Percentiles rank a stretch among this genome's conserved stretches.
Evolutionary conservation across 176 grass and related monocot genomes (phyloP).

Genomic region (Oropetium thomaeum): DNA sequence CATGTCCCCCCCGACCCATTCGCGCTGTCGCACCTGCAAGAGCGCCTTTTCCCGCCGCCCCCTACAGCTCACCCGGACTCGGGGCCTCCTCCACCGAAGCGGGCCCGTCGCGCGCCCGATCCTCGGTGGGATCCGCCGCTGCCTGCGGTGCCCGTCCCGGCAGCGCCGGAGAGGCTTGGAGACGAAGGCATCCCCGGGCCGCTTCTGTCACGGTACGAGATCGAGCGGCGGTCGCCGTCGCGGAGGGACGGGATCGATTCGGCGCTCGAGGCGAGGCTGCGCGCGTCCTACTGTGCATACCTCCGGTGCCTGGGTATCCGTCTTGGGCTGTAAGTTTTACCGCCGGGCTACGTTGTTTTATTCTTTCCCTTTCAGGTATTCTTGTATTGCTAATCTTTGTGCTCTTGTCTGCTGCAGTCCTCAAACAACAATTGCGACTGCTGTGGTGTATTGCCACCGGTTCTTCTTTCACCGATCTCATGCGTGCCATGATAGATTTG

Average conservation of each 20-base stretch:
- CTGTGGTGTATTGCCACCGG: slow-evolving; percentile 59
- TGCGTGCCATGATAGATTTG: slow-evolving; percentile 70
- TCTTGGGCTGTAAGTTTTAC: slow-evolving; percentile 45
- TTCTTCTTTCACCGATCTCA: slow-evolving; percentile 71
- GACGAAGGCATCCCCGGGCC: slow-evolving; percentile 9
- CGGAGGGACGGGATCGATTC: slow-evolving; percentile 63
- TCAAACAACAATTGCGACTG: slow-evolving; percentile 50
- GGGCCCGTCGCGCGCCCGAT: slow-evolving; percentile 21
- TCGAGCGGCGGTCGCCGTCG: slow-evolving; percentile 65
- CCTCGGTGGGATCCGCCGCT: neutral
- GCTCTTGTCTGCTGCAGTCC: slow-evolving; percentile 42
- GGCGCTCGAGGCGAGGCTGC: slow-evolving; percentile 50
- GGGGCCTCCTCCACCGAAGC: slow-evolving; percentile 22
- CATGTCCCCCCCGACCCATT: slow-evolving; percentile 1
- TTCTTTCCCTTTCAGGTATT: neutral
- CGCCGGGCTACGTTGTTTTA: neutral
- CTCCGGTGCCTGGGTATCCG: slow-evolving; percentile 47
- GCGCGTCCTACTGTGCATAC: slow-evolving; percentile 64
- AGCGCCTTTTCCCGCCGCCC: slow-evolving; percentile 1
- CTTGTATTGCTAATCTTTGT: neutral
- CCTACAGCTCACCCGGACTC: neutral
- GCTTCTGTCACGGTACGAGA: slow-evolving; percentile 57
- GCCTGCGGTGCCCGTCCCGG: neutral
- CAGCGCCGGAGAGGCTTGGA: neutral
- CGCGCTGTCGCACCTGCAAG: slow-evolving; percentile 17